Percentiles rank a stretch among this genome's conserved stretches.
These are phyloP conservation scores for Cenchrus fungigraminus DNA, from an alignment of 176 grass and related monocot species.

Conservation along the genomic window DNA sequence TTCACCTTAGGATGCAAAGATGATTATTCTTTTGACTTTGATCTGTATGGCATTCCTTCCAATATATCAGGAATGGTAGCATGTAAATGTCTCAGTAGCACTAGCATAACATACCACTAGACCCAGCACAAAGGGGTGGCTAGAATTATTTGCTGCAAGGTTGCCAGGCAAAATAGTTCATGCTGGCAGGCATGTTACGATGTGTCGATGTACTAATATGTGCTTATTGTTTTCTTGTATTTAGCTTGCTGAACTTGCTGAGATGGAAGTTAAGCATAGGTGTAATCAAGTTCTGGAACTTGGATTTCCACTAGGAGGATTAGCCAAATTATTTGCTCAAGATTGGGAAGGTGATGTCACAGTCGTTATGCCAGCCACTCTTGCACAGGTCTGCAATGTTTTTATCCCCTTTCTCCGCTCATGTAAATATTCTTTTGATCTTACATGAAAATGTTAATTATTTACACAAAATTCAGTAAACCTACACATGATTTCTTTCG, in stretches of 20 bases:
- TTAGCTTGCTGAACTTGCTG: conserved; percentile 48
- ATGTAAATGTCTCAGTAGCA: conserved; percentile 22
- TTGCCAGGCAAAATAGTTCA: not conserved
- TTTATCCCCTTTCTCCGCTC: not conserved
- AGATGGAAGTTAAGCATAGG: conserved; percentile 97
- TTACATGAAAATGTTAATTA: conserved; percentile 5
- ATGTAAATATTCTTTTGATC: not conserved
- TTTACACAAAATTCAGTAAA: not conserved
- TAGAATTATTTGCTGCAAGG: conserved; percentile 15
- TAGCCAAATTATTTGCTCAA: conserved; percentile 92
- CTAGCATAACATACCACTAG: not conserved
- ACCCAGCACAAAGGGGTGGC: not conserved
- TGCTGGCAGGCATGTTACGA: not conserved
- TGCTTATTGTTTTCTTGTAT: not conserved
- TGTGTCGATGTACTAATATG: conserved; percentile 7
- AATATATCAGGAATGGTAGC: not conserved
- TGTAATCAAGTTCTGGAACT: conserved; percentile 92
- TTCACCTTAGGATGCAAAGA: conserved; percentile 1
- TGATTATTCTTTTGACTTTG: conserved; percentile 3
- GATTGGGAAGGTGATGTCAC: conserved; percentile 97
- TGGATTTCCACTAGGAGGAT: conserved; percentile 81
- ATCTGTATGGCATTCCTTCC: conserved; percentile 13
- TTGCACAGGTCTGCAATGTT: conserved; percentile 65
- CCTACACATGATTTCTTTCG: conserved; percentile 37
- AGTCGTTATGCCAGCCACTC: conserved; percentile 90